A percentile compares a stretch with the other conserved stretches of the same genome.
phyloP scores from a whole-genome alignment of 2,329 filamentous ascomycete species.

The Cladophialophora immunda region DNA sequence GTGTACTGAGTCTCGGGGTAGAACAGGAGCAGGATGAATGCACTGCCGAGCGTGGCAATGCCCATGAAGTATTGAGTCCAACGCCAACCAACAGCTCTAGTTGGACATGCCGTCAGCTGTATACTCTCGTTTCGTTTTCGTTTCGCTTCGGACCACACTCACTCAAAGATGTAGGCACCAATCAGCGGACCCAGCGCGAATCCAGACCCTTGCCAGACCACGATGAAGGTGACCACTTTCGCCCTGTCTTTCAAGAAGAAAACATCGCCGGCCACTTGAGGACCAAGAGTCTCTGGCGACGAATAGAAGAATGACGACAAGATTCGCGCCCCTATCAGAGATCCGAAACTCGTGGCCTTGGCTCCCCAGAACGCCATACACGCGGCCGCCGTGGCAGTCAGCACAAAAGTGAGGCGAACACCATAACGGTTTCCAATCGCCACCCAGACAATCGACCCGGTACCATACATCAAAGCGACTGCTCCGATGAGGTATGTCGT shows the following conservation, averaged over 20 bases:
- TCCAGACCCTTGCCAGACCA: slow-evolving; percentile 7
- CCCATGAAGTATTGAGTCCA: slow-evolving; percentile 22
- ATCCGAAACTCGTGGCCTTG: slow-evolving; percentile 13
- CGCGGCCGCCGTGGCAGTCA: neutral
- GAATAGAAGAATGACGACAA: slow-evolving; percentile 4
- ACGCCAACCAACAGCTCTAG: slow-evolving; percentile 6
- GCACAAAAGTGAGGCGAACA: neutral
- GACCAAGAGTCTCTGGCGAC: slow-evolving; percentile 14
- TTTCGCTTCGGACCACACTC: slow-evolving; percentile 2
- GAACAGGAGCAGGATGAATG: slow-evolving; percentile 8
- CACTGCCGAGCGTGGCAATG: slow-evolving; percentile 4
- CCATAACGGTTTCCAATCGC: slow-evolving; percentile 6
- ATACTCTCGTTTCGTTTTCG: neutral
- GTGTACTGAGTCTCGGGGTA: slow-evolving; percentile 23
- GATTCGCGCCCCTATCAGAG: slow-evolving; percentile 5
- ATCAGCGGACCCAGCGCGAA: slow-evolving; percentile 12
- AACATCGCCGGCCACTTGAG: slow-evolving; percentile 19
- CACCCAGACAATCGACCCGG: slow-evolving; percentile 8
- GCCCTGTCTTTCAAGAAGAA: slow-evolving; percentile 18
- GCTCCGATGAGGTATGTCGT: slow-evolving; percentile 11
- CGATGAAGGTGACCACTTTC: slow-evolving; percentile 8
- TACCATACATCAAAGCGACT: neutral
- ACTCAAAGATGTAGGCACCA: slow-evolving; percentile 20
- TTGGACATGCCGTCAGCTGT: neutral
- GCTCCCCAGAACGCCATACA: slow-evolving; percentile 13